These are phyloP conservation scores for Polyporus arcularius DNA, from an alignment of 768 basidiomycete species.

Conservation along the genomic window DNA sequence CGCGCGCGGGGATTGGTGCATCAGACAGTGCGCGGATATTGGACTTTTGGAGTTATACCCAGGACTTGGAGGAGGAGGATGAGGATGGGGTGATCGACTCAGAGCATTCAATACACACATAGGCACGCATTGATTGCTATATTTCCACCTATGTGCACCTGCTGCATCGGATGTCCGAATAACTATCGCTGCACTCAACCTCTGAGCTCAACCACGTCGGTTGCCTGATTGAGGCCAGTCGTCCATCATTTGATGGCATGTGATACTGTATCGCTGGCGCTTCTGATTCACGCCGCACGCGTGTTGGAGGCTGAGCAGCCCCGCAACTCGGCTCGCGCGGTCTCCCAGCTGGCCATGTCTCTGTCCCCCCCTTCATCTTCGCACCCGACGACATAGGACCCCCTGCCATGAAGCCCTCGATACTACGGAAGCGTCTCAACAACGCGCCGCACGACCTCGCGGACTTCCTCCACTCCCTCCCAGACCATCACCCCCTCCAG, in stretches of 20 bases:
- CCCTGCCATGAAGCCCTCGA: constrained; percentile 1
- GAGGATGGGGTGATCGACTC: background rate
- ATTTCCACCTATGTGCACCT: too few species aligned
- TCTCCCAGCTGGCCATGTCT: background rate
- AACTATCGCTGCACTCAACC: too few species aligned
- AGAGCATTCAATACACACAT: too few species aligned
- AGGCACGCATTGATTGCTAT: too few species aligned
- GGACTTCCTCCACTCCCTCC: constrained; percentile 24
- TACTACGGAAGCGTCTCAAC: background rate
- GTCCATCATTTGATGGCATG: constrained; percentile 4
- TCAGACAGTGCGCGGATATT: constrained; percentile 30
- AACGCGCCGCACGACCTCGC: constrained; percentile 16
- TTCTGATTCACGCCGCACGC: background rate
- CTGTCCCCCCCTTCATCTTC: background rate
- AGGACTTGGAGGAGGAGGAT: constrained; percentile 3
- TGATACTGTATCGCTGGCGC: constrained; percentile 2
- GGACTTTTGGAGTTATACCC: constrained; percentile 70
- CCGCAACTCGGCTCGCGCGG: background rate
- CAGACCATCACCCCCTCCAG: constrained; percentile 51
- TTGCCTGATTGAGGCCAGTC: too few species aligned
- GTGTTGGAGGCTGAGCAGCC: background rate
- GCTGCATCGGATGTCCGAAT: too few species aligned
- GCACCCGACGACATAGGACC: background rate
- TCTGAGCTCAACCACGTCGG: too few species aligned
- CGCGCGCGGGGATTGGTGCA: constrained; percentile 25